A percentile compares a stretch with the other conserved stretches of the same genome.
Evolutionary conservation across 345 rosid genomes (phyloP).

Genomic region (sweet orange (Citrus sinensis)): DVS_A1.0 CM039163.1:25083001-25083500

Average conservation of each 20-base stretch:
- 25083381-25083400: slow-evolving; percentile 47
- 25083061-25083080: not conserved
- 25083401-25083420: slow-evolving; percentile 67
- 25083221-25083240: not conserved
- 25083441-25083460: slow-evolving; percentile 66
- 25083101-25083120: not conserved
- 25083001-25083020: not conserved
- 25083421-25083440: slow-evolving; percentile 38
- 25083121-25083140: not conserved
- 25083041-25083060: not conserved
- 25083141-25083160: not conserved
- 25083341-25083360: not conserved
- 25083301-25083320: not conserved
- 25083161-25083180: not conserved
- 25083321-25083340: not conserved
- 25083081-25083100: not conserved
- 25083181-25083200: not conserved
- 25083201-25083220: not conserved
- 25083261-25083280: not conserved
- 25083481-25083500: not conserved
- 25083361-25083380: slow-evolving; percentile 29
- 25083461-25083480: not conserved
- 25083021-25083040: not conserved
- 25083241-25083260: not conserved
- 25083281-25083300: not conserved